Percentiles rank a stretch among this genome's conserved stretches.
These are phyloP conservation scores for Wallacemonas sp. DNA, from an alignment of 208 protist species.

Conservation along the genomic window DNA sequence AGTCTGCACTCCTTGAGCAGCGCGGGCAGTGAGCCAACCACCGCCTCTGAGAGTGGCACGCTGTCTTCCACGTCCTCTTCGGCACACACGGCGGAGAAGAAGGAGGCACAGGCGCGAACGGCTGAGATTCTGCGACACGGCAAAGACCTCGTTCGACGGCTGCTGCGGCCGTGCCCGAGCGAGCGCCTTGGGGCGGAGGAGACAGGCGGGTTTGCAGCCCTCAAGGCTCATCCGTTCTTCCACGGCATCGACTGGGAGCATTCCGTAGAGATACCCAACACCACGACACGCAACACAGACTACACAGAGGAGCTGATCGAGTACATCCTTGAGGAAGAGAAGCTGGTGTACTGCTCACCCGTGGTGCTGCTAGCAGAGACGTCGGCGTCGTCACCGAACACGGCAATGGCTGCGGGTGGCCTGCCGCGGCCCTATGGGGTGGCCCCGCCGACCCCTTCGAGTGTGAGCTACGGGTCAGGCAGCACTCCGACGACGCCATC, in stretches of 20 bases:
- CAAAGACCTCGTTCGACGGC: conserved; percentile 70
- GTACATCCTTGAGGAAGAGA: conserved; percentile 44
- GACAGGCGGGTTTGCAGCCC: conserved; percentile 53
- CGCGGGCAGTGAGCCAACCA: background rate
- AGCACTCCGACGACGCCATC: background rate
- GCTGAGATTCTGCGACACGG: conserved; percentile 47
- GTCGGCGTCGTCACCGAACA: background rate
- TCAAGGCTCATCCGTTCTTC: conserved; percentile 92
- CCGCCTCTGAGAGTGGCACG: background rate
- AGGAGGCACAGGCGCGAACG: background rate
- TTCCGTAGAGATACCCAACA: conserved; percentile 45
- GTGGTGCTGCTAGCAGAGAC: conserved; percentile 19
- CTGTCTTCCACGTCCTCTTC: conserved; percentile 20
- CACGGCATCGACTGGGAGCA: conserved; percentile 58
- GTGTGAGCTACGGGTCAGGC: background rate
- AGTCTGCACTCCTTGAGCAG: background rate
- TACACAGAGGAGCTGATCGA: conserved; percentile 39
- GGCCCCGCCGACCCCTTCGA: too few species aligned
- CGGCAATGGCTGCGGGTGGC: conserved; percentile 9
- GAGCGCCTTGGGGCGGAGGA: conserved; percentile 70
- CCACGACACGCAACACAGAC: conserved; percentile 41
- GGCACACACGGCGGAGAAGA: background rate
- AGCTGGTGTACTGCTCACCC: conserved; percentile 51
- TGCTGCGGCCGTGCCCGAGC: conserved; percentile 65
- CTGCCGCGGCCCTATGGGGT: too few species aligned